Evolutionary conservation across 306 rosid genomes (phyloP).

Genomic region (Prosopis cineraria): DNA sequence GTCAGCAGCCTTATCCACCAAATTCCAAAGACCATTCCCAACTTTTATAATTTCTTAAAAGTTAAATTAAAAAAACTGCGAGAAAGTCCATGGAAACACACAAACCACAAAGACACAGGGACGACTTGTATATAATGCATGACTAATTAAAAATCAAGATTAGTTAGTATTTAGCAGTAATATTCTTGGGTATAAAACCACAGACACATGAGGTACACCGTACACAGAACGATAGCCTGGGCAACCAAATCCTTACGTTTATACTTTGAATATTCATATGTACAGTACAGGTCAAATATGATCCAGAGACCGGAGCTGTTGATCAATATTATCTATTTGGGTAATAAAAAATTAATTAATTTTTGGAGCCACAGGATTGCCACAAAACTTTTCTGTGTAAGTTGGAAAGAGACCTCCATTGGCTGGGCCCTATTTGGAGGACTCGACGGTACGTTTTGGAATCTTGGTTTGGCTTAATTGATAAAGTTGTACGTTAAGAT

Average conservation of each 20-base stretch:
- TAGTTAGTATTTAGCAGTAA: constrained; percentile 33
- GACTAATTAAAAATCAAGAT: constrained; percentile 16
- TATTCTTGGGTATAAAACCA: not conserved
- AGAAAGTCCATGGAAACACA: constrained; percentile 36
- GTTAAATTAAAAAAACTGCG: constrained; percentile 23
- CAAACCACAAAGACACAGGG: constrained; percentile 43
- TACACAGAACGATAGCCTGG: not conserved
- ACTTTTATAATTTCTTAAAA: not conserved
- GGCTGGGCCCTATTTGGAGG: constrained; percentile 45
- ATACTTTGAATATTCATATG: constrained; percentile 44
- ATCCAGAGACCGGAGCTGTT: constrained; percentile 26
- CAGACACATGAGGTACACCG: not conserved
- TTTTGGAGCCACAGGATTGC: constrained; percentile 37
- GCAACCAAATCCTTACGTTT: constrained; percentile 28
- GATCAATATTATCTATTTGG: constrained; percentile 33
- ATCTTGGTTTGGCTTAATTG: constrained; percentile 26
- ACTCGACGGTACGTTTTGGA: constrained; percentile 28
- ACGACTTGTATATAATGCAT: not conserved
- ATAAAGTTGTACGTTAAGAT: constrained; percentile 16
- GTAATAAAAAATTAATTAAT: constrained; percentile 22
- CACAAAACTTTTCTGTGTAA: constrained; percentile 34
- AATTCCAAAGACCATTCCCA: constrained; percentile 35
- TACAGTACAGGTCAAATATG: not conserved
- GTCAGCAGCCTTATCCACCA: constrained; percentile 46
- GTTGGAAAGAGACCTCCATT: constrained; percentile 43